Conservation (phyloP, 2,329 filamentous ascomycete genomes). For the Phoma sp. region DNA sequence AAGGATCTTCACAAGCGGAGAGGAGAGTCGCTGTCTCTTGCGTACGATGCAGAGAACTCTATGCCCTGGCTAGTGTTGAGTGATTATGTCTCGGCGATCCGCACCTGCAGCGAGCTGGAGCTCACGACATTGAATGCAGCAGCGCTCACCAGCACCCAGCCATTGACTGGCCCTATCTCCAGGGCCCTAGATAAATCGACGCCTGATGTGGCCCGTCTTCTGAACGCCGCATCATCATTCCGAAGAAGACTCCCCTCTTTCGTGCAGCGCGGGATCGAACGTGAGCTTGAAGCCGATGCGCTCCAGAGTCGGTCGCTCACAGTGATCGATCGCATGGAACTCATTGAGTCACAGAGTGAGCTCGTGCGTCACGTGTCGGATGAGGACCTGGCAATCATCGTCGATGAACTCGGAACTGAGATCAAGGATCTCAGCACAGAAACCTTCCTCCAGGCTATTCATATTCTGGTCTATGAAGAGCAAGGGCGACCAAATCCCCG, state of each 20-base stretch:
- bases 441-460: constrained; percentile 58
- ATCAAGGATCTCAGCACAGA: constrained; percentile 55
- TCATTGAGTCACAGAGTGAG: constrained; percentile 77
- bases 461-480: constrained; percentile 53
- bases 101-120: constrained; percentile 81
- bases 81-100: constrained; percentile 78
- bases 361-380: constrained; percentile 82
- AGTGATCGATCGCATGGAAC: constrained; percentile 71
- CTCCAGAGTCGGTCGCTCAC: constrained; percentile 70
- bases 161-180: constrained; percentile 28
- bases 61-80: constrained; percentile 85
- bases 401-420: constrained; percentile 67
- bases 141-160: constrained; percentile 43
- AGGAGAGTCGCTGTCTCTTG: constrained; percentile 79
- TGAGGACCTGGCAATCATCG: constrained; percentile 63
- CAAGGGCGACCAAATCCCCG: constrained; percentile 49
- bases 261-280: constrained; percentile 70
- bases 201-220: constrained; percentile 65
- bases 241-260: constrained; percentile 72
- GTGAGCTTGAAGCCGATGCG: constrained; percentile 73
- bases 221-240: constrained; percentile 74
- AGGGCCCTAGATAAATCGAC: constrained; percentile 41
- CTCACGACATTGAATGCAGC: constrained; percentile 71
- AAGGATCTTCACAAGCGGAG: constrained; percentile 85
- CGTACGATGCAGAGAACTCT: constrained; percentile 71